Base-by-base conservation (phyloP, 306 rosid species). In the Inga laurina region DNA sequence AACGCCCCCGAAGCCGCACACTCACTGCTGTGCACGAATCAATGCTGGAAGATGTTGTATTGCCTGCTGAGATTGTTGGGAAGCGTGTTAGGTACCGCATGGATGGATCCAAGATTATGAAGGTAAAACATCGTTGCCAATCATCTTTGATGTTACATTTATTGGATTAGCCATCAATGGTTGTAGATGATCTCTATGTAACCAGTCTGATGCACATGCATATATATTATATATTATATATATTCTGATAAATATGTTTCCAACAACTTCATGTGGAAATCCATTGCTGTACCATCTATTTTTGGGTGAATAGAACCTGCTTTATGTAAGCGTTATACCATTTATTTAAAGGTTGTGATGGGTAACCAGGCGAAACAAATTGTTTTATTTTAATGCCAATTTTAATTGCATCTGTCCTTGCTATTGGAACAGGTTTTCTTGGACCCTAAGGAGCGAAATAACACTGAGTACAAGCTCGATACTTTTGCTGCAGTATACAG, bases 21-120 rank as follows among this genome's bases (percentile, higher is more conserved):
- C 92, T 94, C 13, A 94, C 98, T n/a, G 81, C 98, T 84, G 97
- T 94, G 49, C 98, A 94, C 8, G 98, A 94, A 78, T 94, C 98
- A 77, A 84, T 93, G 88, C 76, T 94, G 34, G 97, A 94, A 83
- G 98, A 94, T 83, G 71, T 94, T 81, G 97, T 94, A 11, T 81
- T 90, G 76, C 98, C 98, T 71, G 97, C 98, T 22, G 97, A 95
- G 82, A 95, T 93, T 89, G 93, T 88, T 66, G 98, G 98, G n/a
- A 95, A 95, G 89, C 94, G 98, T 0, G 77, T 69, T 76, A 85
- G 97, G 84, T 95, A 90, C 48, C 24, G 90, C 21, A 24, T 93
- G 19, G 98, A 95, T 83, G 97, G 97, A 72, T 89, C 98, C 72
- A 93, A 93, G 90, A 90, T 91, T 85, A 78, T 95, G 93, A 95